These are phyloP conservation scores for Babesia divergens DNA, from an alignment of 169 alveolate genomes.

Conservation along the genomic window DNA sequence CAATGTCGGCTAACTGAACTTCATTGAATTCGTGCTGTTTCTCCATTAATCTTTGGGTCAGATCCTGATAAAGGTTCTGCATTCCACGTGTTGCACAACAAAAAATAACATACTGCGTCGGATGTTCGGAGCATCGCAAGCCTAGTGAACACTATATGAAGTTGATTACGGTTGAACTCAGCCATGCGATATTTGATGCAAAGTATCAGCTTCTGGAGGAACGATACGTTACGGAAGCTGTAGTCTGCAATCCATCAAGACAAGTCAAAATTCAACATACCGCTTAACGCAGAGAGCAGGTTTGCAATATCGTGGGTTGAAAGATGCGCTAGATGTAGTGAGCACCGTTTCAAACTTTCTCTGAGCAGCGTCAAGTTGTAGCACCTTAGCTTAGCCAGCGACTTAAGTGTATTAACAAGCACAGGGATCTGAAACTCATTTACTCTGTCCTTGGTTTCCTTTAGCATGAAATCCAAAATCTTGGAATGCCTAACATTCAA, in stretches of 20 bases:
- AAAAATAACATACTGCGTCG: slow-evolving; percentile 12
- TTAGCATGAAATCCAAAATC: slow-evolving; percentile 19
- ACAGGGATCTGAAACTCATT: slow-evolving; percentile 46
- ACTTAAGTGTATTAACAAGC: slow-evolving; percentile 41
- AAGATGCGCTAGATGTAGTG: slow-evolving; percentile 47
- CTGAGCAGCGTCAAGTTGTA: slow-evolving; percentile 29
- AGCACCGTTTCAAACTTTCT: slow-evolving; percentile 33
- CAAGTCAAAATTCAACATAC: not conserved
- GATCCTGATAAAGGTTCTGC: slow-evolving; percentile 9
- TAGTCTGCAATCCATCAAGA: slow-evolving; percentile 1
- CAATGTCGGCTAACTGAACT: slow-evolving; percentile 34
- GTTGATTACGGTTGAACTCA: slow-evolving; percentile 20
- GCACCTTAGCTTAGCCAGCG: slow-evolving; percentile 42
- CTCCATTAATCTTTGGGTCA: slow-evolving; percentile 3
- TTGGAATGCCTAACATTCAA: slow-evolving; percentile 12
- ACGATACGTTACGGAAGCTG: slow-evolving; percentile 37
- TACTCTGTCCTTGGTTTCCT: slow-evolving; percentile 35
- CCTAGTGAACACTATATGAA: slow-evolving; percentile 28
- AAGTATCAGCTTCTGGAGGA: slow-evolving; percentile 32
- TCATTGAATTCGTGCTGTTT: slow-evolving; percentile 50
- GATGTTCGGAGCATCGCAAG: slow-evolving; percentile 39
- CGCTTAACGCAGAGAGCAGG: slow-evolving; percentile 33
- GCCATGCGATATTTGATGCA: slow-evolving; percentile 47
- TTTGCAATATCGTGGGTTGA: slow-evolving; percentile 38
- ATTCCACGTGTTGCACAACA: not conserved